Evolutionary conservation across 2,329 filamentous ascomycete genomes (phyloP).

Genomic region (Septoria linicola): DNA sequence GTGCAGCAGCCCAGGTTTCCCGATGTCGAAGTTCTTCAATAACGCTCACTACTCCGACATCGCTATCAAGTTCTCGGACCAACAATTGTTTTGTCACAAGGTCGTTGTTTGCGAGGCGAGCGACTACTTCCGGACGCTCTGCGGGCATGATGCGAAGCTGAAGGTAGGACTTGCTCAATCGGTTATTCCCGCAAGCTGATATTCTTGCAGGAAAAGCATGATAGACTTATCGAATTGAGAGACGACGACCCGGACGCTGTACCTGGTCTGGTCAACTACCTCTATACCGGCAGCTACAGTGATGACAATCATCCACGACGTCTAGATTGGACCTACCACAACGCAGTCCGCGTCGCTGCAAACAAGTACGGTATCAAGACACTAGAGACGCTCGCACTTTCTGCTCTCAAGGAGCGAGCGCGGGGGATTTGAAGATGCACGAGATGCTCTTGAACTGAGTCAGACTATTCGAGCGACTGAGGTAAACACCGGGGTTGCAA

Average conservation of each 20-base stretch:
- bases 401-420: too few species aligned
- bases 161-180: too few species aligned
- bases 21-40: not conserved
- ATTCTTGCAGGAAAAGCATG: too few species aligned
- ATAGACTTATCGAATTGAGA: not conserved
- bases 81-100: not conserved
- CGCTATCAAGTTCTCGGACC: conserved; percentile 3
- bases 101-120: not conserved
- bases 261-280: not conserved
- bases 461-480: too few species aligned
- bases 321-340: not conserved
- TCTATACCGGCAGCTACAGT: not conserved
- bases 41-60: not conserved
- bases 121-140: not conserved
- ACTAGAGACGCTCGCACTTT: too few species aligned
- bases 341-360: not conserved
- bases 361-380: too few species aligned
- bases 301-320: not conserved
- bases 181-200: too few species aligned
- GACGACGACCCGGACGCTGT: not conserved
- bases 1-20: too few species aligned
- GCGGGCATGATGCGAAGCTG: too few species aligned
- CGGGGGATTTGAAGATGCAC: too few species aligned
- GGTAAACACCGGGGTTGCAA: too few species aligned
- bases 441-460: too few species aligned